A percentile compares a stretch with the other conserved stretches of the same genome.
These are phyloP conservation scores for Aphanomyces invadans DNA, from an alignment of 352 stramenopile species.

Conservation along the genomic window DNA sequence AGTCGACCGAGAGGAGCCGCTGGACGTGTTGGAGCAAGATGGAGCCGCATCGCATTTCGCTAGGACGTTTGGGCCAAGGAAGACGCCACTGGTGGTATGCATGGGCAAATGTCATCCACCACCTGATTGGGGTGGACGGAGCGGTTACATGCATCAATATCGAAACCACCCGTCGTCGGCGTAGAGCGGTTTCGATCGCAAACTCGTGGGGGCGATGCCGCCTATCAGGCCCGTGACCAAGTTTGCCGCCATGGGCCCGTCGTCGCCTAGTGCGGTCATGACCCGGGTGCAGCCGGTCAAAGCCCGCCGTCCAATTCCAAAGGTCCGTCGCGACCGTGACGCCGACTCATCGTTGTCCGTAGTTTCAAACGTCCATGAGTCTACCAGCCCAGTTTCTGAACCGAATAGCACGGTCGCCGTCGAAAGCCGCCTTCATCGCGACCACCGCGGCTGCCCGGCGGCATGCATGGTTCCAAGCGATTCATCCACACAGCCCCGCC, in stretches of 20 bases:
- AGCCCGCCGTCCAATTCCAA: not conserved
- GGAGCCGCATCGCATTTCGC: too few relatives aligned
- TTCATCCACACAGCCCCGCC: constrained; percentile 13
- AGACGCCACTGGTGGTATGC: too few relatives aligned
- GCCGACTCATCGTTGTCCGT: not conserved
- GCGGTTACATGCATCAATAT: too few relatives aligned
- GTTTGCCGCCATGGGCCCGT: not conserved
- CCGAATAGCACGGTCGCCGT: not conserved
- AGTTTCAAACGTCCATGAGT: not conserved
- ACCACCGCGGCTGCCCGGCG: not conserved
- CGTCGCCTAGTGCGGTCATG: not conserved
- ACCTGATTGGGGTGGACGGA: too few relatives aligned
- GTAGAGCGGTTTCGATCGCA: too few relatives aligned
- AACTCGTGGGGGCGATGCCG: not conserved
- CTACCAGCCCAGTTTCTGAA: not conserved
- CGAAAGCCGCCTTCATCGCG: not conserved
- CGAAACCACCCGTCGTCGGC: not conserved
- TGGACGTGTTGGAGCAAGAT: too few relatives aligned
- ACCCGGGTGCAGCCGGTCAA: not conserved
- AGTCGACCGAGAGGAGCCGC: too few relatives aligned
- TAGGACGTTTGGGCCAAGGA: too few relatives aligned
- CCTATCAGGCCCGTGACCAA: not conserved
- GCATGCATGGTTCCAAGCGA: not conserved
- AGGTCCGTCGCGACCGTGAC: not conserved
- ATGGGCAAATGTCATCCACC: too few relatives aligned